phyloP scores from a whole-genome alignment of 2,329 filamentous ascomycete genomes.

The Sclerotinia glacialis region DNA sequence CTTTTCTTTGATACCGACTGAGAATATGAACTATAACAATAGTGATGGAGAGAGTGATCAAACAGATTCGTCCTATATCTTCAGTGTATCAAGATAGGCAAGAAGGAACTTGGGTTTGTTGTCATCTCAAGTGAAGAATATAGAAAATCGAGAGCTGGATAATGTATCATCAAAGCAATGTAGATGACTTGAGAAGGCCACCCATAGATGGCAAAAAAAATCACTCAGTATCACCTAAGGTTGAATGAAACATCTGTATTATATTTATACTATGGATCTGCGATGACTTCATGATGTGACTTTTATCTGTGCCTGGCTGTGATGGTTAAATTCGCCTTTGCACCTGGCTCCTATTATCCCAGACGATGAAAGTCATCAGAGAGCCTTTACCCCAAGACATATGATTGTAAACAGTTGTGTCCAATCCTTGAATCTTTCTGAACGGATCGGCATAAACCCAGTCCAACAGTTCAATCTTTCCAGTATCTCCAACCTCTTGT shows the following conservation, averaged over 20 bases:
- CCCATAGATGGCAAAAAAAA: background rate
- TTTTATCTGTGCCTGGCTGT: background rate
- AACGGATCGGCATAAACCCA: background rate
- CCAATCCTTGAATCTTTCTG: background rate
- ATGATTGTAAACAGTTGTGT: background rate
- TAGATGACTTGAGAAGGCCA: background rate
- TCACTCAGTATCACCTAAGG: background rate
- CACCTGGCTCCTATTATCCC: background rate
- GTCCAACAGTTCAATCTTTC: background rate
- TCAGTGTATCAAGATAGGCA: background rate
- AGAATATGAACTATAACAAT: background rate
- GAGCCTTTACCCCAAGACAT: background rate
- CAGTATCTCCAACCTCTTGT: background rate
- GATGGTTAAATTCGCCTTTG: background rate
- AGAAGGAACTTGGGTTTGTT: background rate
- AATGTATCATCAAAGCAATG: background rate
- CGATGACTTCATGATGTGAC: background rate
- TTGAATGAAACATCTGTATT: background rate
- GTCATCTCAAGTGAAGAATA: background rate
- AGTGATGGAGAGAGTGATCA: background rate
- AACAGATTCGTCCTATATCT: too few relatives aligned
- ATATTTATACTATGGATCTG: constrained; percentile 4
- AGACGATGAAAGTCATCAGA: background rate
- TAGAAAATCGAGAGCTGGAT: background rate
- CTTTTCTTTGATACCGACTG: background rate